Base-by-base conservation (phyloP, 345 rosid genomes). In the Rubroshorea leprosula region DNA sequence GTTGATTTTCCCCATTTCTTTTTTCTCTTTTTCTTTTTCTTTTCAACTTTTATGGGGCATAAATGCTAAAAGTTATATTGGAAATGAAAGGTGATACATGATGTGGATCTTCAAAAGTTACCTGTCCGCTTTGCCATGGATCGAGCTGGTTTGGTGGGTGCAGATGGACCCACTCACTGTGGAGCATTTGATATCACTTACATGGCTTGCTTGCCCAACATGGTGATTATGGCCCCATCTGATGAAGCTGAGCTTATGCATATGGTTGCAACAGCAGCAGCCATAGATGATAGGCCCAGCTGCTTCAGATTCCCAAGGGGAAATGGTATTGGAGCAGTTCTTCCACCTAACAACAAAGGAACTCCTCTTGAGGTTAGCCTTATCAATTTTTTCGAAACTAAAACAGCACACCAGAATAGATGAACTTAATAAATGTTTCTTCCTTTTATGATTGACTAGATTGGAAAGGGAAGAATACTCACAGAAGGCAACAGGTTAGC, bases 241-340 rank as follows among this genome's bases (percentile, higher is more conserved):
- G 85, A 86, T 62, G 94, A 86, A 71, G 82, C 85, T 19, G 87
- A 86, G 72, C 83, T 86, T 21, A 77, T 79, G 80, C 83, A 83
- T 77, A 83, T 83, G 81, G 87, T 86, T 61, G 94, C 94, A 16
- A 86, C 94, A 14, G 87, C 89, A 24, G 89, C 83, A 53, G 75
- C 76, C 43, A 86, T 86, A 29, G 87, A 86, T 27, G 94, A 86
- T 73, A 75, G 94, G 48, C 89, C 94, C 16, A 80, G 87, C 73
- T 86, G 94, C 79, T 83, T 86, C 76, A 81, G 94, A 61, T 86
- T 80, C 70, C 94, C 94, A 6, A 74, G 94, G 64, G 94, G 94
- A 43, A 86, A 78, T 41, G 94, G 94, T 6, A 51, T 75, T 23
- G 94, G 94, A 24, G 76, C 60, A 10, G 19, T 54, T 66, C 85